A percentile compares a stretch with the other conserved stretches of the same genome.
phyloP scores from a whole-genome alignment of 129 eudicot genomes.

The Mikania micrantha region DNA sequence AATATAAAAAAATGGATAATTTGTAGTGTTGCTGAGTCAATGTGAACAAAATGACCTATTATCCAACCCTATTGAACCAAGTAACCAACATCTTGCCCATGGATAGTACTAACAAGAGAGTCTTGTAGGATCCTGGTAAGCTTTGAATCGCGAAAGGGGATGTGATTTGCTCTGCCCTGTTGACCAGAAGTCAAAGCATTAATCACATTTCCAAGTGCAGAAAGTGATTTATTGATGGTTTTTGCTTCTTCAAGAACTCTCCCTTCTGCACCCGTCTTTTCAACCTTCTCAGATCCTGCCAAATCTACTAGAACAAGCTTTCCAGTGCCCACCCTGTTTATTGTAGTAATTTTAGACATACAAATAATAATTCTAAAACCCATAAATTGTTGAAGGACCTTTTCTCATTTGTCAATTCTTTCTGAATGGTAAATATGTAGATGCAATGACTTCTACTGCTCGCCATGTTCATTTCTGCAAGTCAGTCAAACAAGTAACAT shows the following conservation, averaged over 20 bases:
- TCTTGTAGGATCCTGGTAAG: slow-evolving; percentile 86
- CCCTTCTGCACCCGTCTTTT: slow-evolving; percentile 93
- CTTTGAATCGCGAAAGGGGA: slow-evolving; percentile 90
- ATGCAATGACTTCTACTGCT: slow-evolving; percentile 95
- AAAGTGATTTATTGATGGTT: slow-evolving; percentile 82
- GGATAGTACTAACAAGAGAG: slow-evolving; percentile 62
- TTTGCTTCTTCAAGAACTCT: slow-evolving; percentile 93
- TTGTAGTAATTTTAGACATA: slow-evolving; percentile 8
- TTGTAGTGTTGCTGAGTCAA: not conserved
- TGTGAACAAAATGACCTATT: not conserved
- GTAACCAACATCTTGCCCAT: not conserved
- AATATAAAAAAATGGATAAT: not conserved
- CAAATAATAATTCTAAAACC: not conserved
- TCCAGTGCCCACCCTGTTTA: slow-evolving; percentile 53
- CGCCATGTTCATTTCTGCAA: slow-evolving; percentile 73
- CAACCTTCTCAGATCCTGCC: slow-evolving; percentile 93
- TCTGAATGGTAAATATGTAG: slow-evolving; percentile 60
- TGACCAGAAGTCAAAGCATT: slow-evolving; percentile 59
- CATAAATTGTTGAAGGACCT: slow-evolving; percentile 32
- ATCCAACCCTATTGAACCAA: not conserved
- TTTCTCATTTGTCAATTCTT: slow-evolving; percentile 46
- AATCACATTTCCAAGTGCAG: slow-evolving; percentile 90
- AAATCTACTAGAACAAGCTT: slow-evolving; percentile 90
- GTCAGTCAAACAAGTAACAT: not conserved
- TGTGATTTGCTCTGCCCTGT: slow-evolving; percentile 50